Base-by-base conservation (phyloP, 2,329 filamentous ascomycete species). In the Colletotrichum sp. region DNA sequence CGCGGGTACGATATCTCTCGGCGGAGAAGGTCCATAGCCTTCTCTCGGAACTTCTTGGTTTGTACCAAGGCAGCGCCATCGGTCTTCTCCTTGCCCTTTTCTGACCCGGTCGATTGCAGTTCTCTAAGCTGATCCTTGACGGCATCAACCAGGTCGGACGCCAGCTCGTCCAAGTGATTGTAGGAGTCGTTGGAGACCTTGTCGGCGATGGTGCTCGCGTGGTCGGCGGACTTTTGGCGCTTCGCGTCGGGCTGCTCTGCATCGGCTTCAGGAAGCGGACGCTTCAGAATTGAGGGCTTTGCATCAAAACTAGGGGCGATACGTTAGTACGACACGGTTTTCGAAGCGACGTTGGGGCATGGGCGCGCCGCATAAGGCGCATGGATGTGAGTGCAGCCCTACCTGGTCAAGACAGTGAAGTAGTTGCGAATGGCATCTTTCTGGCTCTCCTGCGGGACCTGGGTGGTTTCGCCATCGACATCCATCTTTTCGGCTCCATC, bases 91-190 rank as follows among this genome's bases (percentile, higher is more conserved):
- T 77, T 79, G 28, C 75, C 73, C 55, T 82, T 78, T 60, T 82
- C 80, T 27, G 78, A 77, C 19, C 77, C 76, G 63, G 83, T 82
- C 6, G 83, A 80, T 30, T 85, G 78, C 74, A 92, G 82, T 63
- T 91, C 87, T 34, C 85, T 85, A 60, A 91, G 79, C 44, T 89
- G 87, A 78, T 88, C 82, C 77, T 88, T 82, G 78, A 90, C 85
- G 77, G 87, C 87, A 34, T 84, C 80, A 79, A 88, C 85, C 57
- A 93, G 82, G 77, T 93, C 92, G 68, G 87, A 83, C 19, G 94
- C 90, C 57, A 95, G 86, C 77, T 94, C 91, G 32, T 94, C 93
- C 60, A 96, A 84, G 77, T 90, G 89, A 30, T 88, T 87, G 81
- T 94, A 93, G 36, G 82, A 82, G 78, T 88, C 86, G 65, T 86